These are phyloP conservation scores for Sugiyamaella novakii DNA, from an alignment of 1,139 yeast genomes.

Conservation along the genomic window DNA sequence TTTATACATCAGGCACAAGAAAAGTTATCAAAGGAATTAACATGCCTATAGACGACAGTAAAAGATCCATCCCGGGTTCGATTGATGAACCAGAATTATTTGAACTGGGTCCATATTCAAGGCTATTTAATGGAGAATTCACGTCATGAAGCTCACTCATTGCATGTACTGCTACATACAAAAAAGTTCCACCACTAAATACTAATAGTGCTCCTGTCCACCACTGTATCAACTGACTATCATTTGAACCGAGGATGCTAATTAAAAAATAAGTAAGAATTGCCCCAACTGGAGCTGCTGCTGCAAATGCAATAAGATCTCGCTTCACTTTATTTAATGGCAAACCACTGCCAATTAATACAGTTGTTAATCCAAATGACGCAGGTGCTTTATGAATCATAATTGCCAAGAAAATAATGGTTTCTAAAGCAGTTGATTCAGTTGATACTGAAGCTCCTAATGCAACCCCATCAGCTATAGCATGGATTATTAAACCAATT, in stretches of 20 bases:
- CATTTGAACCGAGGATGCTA: slow-evolving; percentile 38
- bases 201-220: slow-evolving; percentile 56
- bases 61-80: slow-evolving; percentile 26
- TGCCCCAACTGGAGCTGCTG: slow-evolving; percentile 58
- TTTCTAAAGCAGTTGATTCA: slow-evolving; percentile 49
- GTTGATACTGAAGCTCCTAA: slow-evolving; percentile 62
- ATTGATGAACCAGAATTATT: neutral
- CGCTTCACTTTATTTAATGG: slow-evolving; percentile 42
- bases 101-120: slow-evolving; percentile 17
- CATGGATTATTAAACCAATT: slow-evolving; percentile 66
- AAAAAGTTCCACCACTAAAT: slow-evolving; percentile 72
- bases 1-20: slow-evolving; percentile 37
- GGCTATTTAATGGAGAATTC: slow-evolving; percentile 14
- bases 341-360: slow-evolving; percentile 48
- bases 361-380: slow-evolving; percentile 65
- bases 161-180: slow-evolving; percentile 69
- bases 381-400: slow-evolving; percentile 77
- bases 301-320: slow-evolving; percentile 52
- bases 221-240: slow-evolving; percentile 40
- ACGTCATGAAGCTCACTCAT: slow-evolving; percentile 45
- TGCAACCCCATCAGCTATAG: slow-evolving; percentile 74
- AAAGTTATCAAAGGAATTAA: slow-evolving; percentile 39
- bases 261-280: slow-evolving; percentile 50
- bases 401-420: slow-evolving; percentile 60
- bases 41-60: slow-evolving; percentile 40